phyloP scores from a whole-genome alignment of 2,329 filamentous ascomycete species.

The Xylariales sp. region DNA sequence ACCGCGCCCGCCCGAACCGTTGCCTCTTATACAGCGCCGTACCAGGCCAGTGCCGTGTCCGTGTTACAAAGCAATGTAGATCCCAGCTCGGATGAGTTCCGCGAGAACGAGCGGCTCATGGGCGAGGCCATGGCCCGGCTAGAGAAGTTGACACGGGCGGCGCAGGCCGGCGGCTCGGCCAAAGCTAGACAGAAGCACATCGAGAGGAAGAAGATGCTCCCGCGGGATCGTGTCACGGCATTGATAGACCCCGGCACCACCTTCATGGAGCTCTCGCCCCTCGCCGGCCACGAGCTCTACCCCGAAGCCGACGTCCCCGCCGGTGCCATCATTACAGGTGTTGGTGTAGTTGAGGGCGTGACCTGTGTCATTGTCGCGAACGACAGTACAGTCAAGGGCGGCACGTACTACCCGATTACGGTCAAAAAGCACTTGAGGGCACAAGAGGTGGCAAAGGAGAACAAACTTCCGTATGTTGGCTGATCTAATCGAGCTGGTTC shows the following conservation, averaged over 20 bases:
- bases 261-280: slow-evolving; percentile 92
- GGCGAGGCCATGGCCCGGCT: slow-evolving; percentile 75
- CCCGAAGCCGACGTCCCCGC: slow-evolving; percentile 87
- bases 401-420: slow-evolving; percentile 96
- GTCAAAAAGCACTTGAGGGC: slow-evolving; percentile 97
- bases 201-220: slow-evolving; percentile 91
- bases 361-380: slow-evolving; percentile 95
- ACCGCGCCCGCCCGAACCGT: slow-evolving; percentile 54
- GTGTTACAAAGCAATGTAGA: slow-evolving; percentile 82
- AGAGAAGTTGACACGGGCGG: slow-evolving; percentile 74
- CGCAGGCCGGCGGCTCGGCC: slow-evolving; percentile 79
- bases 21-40: slow-evolving; percentile 81
- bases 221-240: slow-evolving; percentile 86
- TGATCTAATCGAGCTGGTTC: neutral
- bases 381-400: slow-evolving; percentile 96
- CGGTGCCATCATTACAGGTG: slow-evolving; percentile 91
- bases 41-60: slow-evolving; percentile 86
- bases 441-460: slow-evolving; percentile 90
- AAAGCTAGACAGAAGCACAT: slow-evolving; percentile 91
- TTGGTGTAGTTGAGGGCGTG: slow-evolving; percentile 90
- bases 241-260: slow-evolving; percentile 89
- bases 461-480: slow-evolving; percentile 71
- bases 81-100: slow-evolving; percentile 79
- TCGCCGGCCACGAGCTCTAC: slow-evolving; percentile 89
- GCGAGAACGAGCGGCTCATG: slow-evolving; percentile 85